These are phyloP conservation scores for Curvularia sp. DNA, from an alignment of 2,329 filamentous ascomycete genomes.

Conservation along the genomic window DNA sequence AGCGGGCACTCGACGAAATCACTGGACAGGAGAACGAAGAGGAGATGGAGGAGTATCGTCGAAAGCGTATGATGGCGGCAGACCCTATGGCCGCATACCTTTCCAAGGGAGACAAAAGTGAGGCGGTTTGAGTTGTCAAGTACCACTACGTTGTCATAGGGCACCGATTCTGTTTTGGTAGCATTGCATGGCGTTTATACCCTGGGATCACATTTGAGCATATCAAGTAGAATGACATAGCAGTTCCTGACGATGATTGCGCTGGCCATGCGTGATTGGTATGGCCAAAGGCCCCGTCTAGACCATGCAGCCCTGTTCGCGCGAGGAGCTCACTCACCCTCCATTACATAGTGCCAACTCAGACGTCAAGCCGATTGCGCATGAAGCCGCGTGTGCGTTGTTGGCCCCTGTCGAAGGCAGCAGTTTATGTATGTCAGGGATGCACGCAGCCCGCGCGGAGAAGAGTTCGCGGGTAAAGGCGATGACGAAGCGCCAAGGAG, in stretches of 20 bases:
- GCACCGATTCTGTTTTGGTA: slow-evolving; percentile 29
- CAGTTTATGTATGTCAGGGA: slow-evolving; percentile 16
- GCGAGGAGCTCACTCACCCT: slow-evolving; percentile 24
- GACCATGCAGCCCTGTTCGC: slow-evolving; percentile 26
- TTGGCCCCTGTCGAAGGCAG: slow-evolving; percentile 28
- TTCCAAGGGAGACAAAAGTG: slow-evolving; percentile 70
- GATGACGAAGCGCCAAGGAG: slow-evolving; percentile 38
- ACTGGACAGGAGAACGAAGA: slow-evolving; percentile 79
- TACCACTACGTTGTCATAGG: slow-evolving; percentile 17
- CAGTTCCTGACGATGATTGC: slow-evolving; percentile 42
- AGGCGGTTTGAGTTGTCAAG: slow-evolving; percentile 56
- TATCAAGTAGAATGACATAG: slow-evolving; percentile 44
- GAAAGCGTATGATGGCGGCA: slow-evolving; percentile 73
- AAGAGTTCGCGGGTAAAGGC: slow-evolving; percentile 26
- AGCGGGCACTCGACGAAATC: slow-evolving; percentile 81
- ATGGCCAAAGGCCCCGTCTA: slow-evolving; percentile 20
- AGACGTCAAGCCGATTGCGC: slow-evolving; percentile 32
- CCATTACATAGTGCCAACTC: slow-evolving; percentile 36
- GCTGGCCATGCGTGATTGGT: slow-evolving; percentile 46
- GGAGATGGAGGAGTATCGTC: slow-evolving; percentile 85
- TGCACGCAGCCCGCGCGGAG: slow-evolving; percentile 9
- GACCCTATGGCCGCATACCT: slow-evolving; percentile 89
- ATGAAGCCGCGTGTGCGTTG: slow-evolving; percentile 49
- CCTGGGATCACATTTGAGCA: slow-evolving; percentile 29
- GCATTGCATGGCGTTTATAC: slow-evolving; percentile 48